Evolutionary conservation across 495 filamentous ascomycete species (phyloP).

Genomic region (Penicillium coffeae): DNA sequence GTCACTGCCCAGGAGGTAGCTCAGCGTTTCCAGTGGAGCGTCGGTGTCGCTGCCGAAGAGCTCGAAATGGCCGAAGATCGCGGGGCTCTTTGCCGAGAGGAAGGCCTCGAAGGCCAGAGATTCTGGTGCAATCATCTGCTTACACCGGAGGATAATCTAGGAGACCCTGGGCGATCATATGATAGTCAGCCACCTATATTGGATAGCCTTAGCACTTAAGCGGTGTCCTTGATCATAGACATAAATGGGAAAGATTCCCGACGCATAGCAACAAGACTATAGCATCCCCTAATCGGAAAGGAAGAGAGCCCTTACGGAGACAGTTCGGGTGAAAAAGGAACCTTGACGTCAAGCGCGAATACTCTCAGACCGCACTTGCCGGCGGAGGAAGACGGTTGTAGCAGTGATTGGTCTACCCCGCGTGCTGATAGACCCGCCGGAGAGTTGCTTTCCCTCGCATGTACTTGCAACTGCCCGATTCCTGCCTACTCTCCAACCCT

Average conservation of each 20-base stretch:
- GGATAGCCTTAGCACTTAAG: background rate
- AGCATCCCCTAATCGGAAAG: too few species aligned
- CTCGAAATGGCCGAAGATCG: constrained; percentile 94
- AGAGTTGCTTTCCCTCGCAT: too few species aligned
- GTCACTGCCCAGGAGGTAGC: constrained; percentile 88
- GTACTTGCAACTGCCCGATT: too few species aligned
- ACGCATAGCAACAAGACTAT: background rate
- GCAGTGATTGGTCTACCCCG: constrained; percentile 12
- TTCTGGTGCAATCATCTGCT: constrained; percentile 73
- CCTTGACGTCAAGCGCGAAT: constrained; percentile 9
- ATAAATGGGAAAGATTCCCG: background rate
- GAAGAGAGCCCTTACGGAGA: too few species aligned
- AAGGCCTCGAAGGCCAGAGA: constrained; percentile 73
- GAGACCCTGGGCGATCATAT: background rate
- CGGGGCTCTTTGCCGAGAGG: constrained; percentile 78
- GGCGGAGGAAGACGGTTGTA: background rate
- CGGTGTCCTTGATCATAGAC: background rate
- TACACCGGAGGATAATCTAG: background rate
- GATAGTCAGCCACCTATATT: background rate
- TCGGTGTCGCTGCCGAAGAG: constrained; percentile 95
- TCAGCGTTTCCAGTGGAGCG: constrained; percentile 93
- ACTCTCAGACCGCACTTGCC: background rate
- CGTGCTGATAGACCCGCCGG: too few species aligned
- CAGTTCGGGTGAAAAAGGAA: background rate
- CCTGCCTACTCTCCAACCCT: too few species aligned